phyloP scores from a whole-genome alignment of 139 green algal species.

The Tetradesmus lagerheimii region DNA sequence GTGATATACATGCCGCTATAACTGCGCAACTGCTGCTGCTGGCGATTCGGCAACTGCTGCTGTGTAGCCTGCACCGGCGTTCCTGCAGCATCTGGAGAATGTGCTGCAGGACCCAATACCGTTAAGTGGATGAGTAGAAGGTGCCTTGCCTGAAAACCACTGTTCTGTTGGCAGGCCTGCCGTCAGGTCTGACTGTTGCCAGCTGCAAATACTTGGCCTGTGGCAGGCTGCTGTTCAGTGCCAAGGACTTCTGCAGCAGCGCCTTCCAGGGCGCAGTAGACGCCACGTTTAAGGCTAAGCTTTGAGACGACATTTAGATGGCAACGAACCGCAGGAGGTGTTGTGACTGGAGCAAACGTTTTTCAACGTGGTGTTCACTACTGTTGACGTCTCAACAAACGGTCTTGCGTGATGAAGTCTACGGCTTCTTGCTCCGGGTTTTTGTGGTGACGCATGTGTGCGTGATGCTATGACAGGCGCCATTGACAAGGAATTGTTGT shows the following conservation, averaged over 20 bases:
- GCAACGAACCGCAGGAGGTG: too few relatives aligned
- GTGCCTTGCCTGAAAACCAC: conserved; percentile 74
- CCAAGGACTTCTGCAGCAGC: conserved; percentile 44
- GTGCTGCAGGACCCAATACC: too few relatives aligned
- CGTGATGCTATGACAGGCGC: background rate
- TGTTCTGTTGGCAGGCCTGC: conserved; percentile 79
- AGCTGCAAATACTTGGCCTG: conserved; percentile 79
- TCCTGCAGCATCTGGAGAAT: background rate
- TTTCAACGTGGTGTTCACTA: background rate
- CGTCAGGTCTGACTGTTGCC: conserved; percentile 77
- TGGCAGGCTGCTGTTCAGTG: conserved; percentile 44
- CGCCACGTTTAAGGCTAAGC: background rate
- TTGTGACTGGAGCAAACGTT: background rate
- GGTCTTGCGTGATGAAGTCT: too few relatives aligned
- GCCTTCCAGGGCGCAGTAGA: conserved; percentile 29
- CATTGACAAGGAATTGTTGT: background rate
- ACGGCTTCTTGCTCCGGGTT: too few relatives aligned
- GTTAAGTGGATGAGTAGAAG: too few relatives aligned
- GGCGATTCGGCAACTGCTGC: too few relatives aligned
- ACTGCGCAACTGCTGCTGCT: background rate
- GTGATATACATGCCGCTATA: background rate
- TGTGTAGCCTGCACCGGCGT: background rate
- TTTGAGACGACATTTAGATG: background rate
- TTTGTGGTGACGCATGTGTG: too few relatives aligned
- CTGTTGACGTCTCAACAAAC: too few relatives aligned